Base-by-base conservation (phyloP, 2,329 filamentous ascomycete species). In the Cercospora sojina region DNA sequence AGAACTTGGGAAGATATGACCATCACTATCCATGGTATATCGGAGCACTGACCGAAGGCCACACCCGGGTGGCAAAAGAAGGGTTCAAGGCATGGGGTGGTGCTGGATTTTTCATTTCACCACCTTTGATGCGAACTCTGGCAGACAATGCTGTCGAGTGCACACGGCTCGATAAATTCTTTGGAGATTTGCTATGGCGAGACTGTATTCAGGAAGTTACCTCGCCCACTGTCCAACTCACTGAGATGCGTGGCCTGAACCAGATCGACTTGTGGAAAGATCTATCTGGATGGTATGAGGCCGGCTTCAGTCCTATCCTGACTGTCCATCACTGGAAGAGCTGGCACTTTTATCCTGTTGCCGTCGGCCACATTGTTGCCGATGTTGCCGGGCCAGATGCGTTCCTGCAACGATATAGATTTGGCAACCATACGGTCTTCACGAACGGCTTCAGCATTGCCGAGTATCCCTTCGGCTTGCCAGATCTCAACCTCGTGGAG, bases 21-120 rank as follows among this genome's bases (percentile, higher is more conserved):
- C 64, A 67, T 12, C 29, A 55, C 9, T 57, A 68, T 61, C 64
- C 63, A 20, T 73, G 68, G 65, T 75, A 74, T 62, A 70, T 75
- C 38, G 73, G 73, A 25, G 68, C 69, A 3, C 61, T 75, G 35
- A 71, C 72, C 29, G 73, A 75, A 71, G 69, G 72, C 9, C 71
- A 71, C 59, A 69, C 67, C 9, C 65, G 71, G 31, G 66, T 75
- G 6, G 62, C 67, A 3, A 69, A 70, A 25, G 73, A 74, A 67
- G 73, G 72, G 3, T 75, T 73, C 66, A 75, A 73, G 58, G 72
- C 73, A 41, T 75, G 70, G 72, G 73, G 73, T 51, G 73, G 73
- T 35, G 73, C 72, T 25, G 73, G 72, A 16, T 72, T 74, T 58
- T 73, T 75, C 67, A 59, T 74, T 18, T 72, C 72, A 18, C 67